phyloP scores from a whole-genome alignment of 306 rosid genomes.

The Mucuna pruriens region DNA sequence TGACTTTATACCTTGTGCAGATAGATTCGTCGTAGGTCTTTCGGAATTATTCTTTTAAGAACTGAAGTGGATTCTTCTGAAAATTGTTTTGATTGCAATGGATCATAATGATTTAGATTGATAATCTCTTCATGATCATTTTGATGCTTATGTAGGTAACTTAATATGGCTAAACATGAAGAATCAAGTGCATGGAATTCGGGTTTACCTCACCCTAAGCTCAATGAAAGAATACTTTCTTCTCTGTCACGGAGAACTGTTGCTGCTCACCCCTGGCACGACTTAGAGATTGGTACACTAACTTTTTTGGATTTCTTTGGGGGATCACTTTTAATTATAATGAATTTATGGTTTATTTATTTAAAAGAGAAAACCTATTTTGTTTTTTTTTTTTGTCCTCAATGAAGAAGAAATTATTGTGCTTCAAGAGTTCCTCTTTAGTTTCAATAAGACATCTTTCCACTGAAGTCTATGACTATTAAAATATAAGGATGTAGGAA shows the following conservation, averaged over 20 bases:
- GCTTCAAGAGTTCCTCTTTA: background rate
- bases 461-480: background rate
- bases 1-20: background rate
- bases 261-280: slow-evolving; percentile 99
- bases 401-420: background rate
- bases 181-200: slow-evolving; percentile 50
- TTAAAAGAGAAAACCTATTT: background rate
- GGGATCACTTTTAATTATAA: background rate
- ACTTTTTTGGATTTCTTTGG: background rate
- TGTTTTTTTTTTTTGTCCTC: background rate
- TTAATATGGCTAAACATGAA: slow-evolving; percentile 67
- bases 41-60: background rate
- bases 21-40: background rate
- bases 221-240: slow-evolving; percentile 90
- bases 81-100: background rate
- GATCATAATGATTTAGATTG: slow-evolving; percentile 10
- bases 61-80: slow-evolving; percentile 19
- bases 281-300: slow-evolving; percentile 81
- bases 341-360: background rate
- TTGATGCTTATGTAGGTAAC: slow-evolving; percentile 34
- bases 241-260: slow-evolving; percentile 82
- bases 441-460: background rate
- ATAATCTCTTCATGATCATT: background rate
- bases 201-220: slow-evolving; percentile 45
- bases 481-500: background rate